A percentile compares a stretch with the other conserved stretches of the same genome.
These are phyloP conservation scores for Aspergillus viridinutans DNA, from an alignment of 2,329 filamentous ascomycete species.

Conservation along the genomic window DNA sequence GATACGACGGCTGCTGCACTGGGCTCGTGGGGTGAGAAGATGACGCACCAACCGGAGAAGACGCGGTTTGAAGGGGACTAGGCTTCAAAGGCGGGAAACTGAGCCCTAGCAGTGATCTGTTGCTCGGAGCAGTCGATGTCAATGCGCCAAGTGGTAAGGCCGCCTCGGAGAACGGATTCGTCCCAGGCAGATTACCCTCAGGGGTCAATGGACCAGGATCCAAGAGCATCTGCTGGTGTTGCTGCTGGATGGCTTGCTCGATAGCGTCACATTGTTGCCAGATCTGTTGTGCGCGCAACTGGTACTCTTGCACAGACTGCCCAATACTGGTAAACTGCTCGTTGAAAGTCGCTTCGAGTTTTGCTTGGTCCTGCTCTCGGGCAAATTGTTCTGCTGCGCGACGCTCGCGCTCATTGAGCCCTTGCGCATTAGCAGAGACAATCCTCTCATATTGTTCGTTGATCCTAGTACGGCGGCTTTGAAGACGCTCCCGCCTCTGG, in stretches of 20 bases:
- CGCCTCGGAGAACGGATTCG: conserved; percentile 37
- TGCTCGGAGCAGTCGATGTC: conserved; percentile 26
- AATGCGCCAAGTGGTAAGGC: conserved; percentile 19
- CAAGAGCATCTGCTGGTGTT: conserved; percentile 42
- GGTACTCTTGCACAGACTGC: conserved; percentile 42
- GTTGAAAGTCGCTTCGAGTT: conserved; percentile 40
- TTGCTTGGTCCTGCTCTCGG: conserved; percentile 43
- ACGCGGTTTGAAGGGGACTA: conserved; percentile 32
- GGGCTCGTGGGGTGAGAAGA: conserved; percentile 33
- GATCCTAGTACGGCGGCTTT: conserved; percentile 53
- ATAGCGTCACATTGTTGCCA: conserved; percentile 42
- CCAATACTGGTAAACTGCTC: conserved; percentile 41
- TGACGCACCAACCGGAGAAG: conserved; percentile 30
- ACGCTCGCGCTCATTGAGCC: conserved; percentile 52
- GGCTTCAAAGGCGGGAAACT: conserved; percentile 33
- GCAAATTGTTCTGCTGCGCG: conserved; percentile 45
- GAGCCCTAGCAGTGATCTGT: conserved; percentile 32
- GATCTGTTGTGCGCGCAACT: conserved; percentile 39
- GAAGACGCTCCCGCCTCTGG: conserved; percentile 58
- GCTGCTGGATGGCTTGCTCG: conserved; percentile 43
- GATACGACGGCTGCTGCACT: conserved; percentile 27
- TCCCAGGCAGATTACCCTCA: conserved; percentile 56
- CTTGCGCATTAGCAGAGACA: conserved; percentile 54
- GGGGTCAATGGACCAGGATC: conserved; percentile 51
- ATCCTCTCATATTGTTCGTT: conserved; percentile 60